Base-by-base conservation (phyloP, 176 grass and related monocot species). In the Aegilops umbellulata region DNA sequence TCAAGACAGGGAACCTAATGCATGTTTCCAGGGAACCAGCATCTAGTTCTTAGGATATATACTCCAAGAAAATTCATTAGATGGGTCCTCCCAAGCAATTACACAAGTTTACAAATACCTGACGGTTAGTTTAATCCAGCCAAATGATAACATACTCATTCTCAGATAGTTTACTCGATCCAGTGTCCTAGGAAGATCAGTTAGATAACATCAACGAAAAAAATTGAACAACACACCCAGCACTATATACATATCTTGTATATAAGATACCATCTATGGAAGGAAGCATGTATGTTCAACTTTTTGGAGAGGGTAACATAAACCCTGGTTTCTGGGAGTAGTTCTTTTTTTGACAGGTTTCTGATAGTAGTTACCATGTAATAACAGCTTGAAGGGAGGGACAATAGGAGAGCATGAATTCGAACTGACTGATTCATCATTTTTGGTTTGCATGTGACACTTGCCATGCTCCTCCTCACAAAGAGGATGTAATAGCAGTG, bases 81-180 rank as follows among this genome's bases (percentile, higher is more conserved):
- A 41, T 77, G 29, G 73, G 2, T 60, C 19, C 26, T 51, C 34
- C 63, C 58, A 77, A 83, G 44, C 29, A 51, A 74, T 39, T 76
- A 36, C 60, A 65, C 60, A 82, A 41, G 34, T 75, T 75, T 42
- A 39, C 60, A 76, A 55, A 51, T 66, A 75, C 42, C 42, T 66
- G 23, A 78, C 51, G 60, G 51, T 36, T 38, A 39, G 61, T 61
- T 81, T 42, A 65, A 68, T 49, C 17, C 0, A 20, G 10, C 57
- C 60, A 51, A 32, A 26, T 81, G 36, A 31, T 67, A 22, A 27
- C 39, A 67, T 49, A 32, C 62, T 76, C 46, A 76, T 77, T 31
- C 19, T 44, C 17, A 7, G n/a, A 38, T 29, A 66, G 9, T 81
- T 66, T 13, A 63, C 17, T n/a, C 0, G 3, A 30, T 3, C 60